Percentiles rank a stretch among this genome's conserved stretches.
Conservation (phyloP, 78 protist genomes). For the Dictyostelium purpureum region DNA sequence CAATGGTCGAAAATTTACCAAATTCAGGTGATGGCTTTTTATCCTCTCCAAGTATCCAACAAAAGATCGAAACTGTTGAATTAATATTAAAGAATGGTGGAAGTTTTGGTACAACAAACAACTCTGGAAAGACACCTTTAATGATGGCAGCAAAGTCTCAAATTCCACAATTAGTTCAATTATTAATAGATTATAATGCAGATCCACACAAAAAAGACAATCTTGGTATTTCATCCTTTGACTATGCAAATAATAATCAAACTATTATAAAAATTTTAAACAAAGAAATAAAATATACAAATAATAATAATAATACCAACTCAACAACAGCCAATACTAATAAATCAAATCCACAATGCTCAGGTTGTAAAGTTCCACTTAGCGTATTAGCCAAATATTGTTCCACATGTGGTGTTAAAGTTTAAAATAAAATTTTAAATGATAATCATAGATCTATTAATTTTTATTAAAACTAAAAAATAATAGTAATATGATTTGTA, state of each 20-base stretch:
- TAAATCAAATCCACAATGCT: not conserved
- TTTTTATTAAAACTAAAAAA: too few species aligned
- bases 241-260: not conserved
- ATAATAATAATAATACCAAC: not conserved
- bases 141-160: conserved; percentile 5
- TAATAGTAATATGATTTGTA: too few species aligned
- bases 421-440: too few species aligned
- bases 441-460: too few species aligned
- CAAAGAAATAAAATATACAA: not conserved
- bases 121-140: conserved; percentile 18
- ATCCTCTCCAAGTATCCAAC: not conserved
- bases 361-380: not conserved
- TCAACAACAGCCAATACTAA: not conserved
- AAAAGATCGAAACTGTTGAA: not conserved
- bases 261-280: too few species aligned
- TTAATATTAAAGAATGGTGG: not conserved
- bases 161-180: not conserved
- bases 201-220: not conserved
- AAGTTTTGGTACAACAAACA: not conserved
- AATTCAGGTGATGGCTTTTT: not conserved
- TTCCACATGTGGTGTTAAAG: not conserved
- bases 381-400: not conserved
- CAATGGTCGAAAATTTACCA: not conserved
- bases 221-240: not conserved
- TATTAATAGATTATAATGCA: not conserved